phyloP scores from a whole-genome alignment of 768 basidiomycete species.

The Tricholoma flavovirens region DNA sequence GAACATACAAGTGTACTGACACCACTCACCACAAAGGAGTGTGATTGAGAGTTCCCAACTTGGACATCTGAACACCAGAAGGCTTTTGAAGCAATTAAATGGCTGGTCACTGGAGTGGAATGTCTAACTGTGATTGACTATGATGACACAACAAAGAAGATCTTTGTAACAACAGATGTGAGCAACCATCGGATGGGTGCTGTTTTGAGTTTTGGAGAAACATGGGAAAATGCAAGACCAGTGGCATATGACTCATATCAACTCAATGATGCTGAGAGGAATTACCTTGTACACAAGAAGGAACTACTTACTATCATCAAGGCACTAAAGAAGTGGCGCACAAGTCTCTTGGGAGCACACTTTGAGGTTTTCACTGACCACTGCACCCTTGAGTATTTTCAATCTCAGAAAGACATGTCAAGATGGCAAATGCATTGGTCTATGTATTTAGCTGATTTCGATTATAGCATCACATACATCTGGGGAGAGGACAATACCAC shows the following conservation, averaged over 20 bases:
- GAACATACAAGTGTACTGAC: slow-evolving; percentile 19
- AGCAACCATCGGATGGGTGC: slow-evolving; percentile 20
- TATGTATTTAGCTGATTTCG: slow-evolving; percentile 33
- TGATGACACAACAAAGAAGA: slow-evolving; percentile 12
- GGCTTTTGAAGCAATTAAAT: slow-evolving; percentile 25
- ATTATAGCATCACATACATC: slow-evolving; percentile 27
- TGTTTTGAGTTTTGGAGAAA: slow-evolving; percentile 20
- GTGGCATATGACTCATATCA: slow-evolving; percentile 21
- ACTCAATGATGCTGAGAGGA: slow-evolving; percentile 16
- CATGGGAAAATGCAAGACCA: slow-evolving; percentile 23
- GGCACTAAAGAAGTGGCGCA: slow-evolving; percentile 19
- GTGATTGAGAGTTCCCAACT: slow-evolving; percentile 14
- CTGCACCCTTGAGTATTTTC: slow-evolving; percentile 25
- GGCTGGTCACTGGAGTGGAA: slow-evolving; percentile 12
- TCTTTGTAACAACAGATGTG: slow-evolving; percentile 25
- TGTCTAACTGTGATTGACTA: slow-evolving; percentile 27
- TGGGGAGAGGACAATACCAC: slow-evolving; percentile 25
- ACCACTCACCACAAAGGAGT: neutral
- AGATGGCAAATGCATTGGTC: slow-evolving; percentile 21
- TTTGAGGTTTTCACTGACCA: slow-evolving; percentile 28
- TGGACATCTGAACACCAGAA: slow-evolving; percentile 19
- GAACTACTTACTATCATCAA: slow-evolving; percentile 28
- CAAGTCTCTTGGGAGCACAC: slow-evolving; percentile 11
- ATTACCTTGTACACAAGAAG: slow-evolving; percentile 29
- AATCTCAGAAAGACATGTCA: slow-evolving; percentile 12